phyloP scores from a whole-genome alignment of 1,139 yeast genomes.

The Kodamaea fungicola region DNA sequence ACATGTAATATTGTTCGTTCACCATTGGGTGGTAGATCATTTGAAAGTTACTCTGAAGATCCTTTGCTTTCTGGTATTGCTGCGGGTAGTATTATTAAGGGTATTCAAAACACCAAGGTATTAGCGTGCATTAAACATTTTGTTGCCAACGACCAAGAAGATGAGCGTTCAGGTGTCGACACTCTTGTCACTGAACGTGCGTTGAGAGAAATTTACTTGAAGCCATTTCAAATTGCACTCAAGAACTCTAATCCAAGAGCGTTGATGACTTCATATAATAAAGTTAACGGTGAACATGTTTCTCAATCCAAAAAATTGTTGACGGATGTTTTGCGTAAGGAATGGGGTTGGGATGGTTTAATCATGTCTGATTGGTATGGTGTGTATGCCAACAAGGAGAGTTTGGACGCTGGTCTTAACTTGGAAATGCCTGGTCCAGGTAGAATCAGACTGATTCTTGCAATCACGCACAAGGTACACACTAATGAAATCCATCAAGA shows the following conservation, averaged over 20 bases:
- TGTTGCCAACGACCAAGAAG: slow-evolving; percentile 60
- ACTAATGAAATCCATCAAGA: slow-evolving; percentile 22
- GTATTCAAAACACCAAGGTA: slow-evolving; percentile 50
- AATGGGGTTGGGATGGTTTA: slow-evolving; percentile 57
- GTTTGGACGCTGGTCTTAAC: slow-evolving; percentile 54
- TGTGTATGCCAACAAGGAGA: slow-evolving; percentile 43
- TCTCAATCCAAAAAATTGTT: slow-evolving; percentile 45
- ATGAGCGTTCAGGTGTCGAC: slow-evolving; percentile 48
- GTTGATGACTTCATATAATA: slow-evolving; percentile 60
- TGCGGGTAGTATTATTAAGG: slow-evolving; percentile 47
- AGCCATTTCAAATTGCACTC: slow-evolving; percentile 59
- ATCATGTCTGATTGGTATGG: slow-evolving; percentile 67
- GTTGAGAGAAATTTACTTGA: slow-evolving; percentile 55
- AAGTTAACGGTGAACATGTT: slow-evolving; percentile 54
- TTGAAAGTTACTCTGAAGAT: slow-evolving; percentile 61
- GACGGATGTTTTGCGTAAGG: slow-evolving; percentile 45
- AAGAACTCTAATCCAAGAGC: slow-evolving; percentile 47
- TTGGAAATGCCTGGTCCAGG: slow-evolving; percentile 66
- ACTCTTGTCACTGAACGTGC: slow-evolving; percentile 54
- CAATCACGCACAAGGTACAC: slow-evolving; percentile 34
- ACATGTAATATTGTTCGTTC: slow-evolving; percentile 54
- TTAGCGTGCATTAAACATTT: slow-evolving; percentile 59
- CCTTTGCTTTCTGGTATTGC: slow-evolving; percentile 55
- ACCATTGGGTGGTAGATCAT: slow-evolving; percentile 61
- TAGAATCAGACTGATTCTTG: slow-evolving; percentile 38